Evolutionary conservation across 352 stramenopile genomes (phyloP), one percentile per base, ranked within the genome.

Genomic region (Phytophthora quininea): DNA sequence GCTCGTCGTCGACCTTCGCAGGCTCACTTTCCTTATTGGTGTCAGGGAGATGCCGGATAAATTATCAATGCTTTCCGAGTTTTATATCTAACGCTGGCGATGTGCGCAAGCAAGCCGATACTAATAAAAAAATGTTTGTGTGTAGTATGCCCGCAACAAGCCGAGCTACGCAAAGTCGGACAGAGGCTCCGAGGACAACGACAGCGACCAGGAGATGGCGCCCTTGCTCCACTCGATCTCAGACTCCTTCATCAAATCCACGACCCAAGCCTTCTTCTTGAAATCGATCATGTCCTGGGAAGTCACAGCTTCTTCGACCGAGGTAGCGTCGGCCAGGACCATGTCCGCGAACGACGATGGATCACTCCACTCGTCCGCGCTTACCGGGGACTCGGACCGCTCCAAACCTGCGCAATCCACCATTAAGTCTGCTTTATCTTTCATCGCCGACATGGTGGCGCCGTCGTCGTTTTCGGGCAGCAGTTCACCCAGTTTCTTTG

Each of bases 291-390:
- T 69, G 32, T 71, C 54, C 45, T 65, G 52, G 30, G 58, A 14
- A 30, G 35, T 59, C 53, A 54, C 14, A 15, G 53, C 33, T 6
- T 61, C 55, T 37, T 58, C 40, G 27, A 31, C 35, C 8, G 65
- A 67, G 43, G 64, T 72, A 58, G 67, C 63, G 47, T 86, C 73
- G 30, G 70, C 66, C 45, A 88, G 63, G 35, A 80, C 61, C 46
- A 84, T 69, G 47, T 88, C 77, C 37, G 88, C 62, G 37, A 86
- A 74, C 35, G 68, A 56, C 29, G 69, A 74, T 19, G 78, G 66
- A 37, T 90, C 74, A 43, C 73, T 82, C 82, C 81, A 92, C 51
- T 89, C 79, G 51, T 89, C 79, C 40, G 86, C 84, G 63, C 84
- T 82, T 52, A 92, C 61, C 4, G 79, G 79, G 11, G 81, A 92